Evolutionary conservation across 345 rosid genomes (phyloP), one percentile per base, ranked within the genome.

Genomic region (Lumnitzera racemosa): DNA sequence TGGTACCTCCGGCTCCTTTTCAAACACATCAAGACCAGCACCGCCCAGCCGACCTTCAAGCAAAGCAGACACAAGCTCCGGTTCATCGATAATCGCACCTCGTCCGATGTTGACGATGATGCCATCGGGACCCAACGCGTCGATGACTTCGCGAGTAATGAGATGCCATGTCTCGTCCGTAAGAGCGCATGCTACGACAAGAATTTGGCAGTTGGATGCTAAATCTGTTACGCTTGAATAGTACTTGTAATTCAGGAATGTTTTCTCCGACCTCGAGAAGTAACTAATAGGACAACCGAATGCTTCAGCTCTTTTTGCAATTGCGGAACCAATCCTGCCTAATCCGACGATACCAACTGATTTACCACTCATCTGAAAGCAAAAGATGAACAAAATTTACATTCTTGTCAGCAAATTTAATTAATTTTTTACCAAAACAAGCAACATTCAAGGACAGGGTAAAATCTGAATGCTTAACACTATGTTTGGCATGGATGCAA

Each of bases 91-190:
- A 20, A 73, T 81, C 25, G 84, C 74, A 31, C 84, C 95, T 31
- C 83, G 57, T 13, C 83, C 88, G 4, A 87, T 75, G 68, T 87
- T 84, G 68, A 87, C 75, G 46, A 87, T 78, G 58, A 87, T 58
- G 11, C 94, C 90, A 15, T 73, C 63, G 2, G 83, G 88, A 51
- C 95, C 90, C 57, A 87, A 59, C 3, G 90, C 88, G 24, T 87
- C 73, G 10, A 84, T 70, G 61, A 80, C 88, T 46, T 62, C 67
- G 3, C 65, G 73, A 48, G 76, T 58, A 49, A 84, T 46, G 17
- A 82, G 78, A 64, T 74, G 86, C 53, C 12, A 72, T n/a, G 86
- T 84, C 70, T 78, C 79, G 11, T 72, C 70, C 2, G 78, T 78
- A 49, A 81, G 65, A 48, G 86, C 70, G 36, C 90, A 87, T 3